phyloP scores from a whole-genome alignment of 2,329 filamentous ascomycete species.

The Penicillium crustosum region DNA sequence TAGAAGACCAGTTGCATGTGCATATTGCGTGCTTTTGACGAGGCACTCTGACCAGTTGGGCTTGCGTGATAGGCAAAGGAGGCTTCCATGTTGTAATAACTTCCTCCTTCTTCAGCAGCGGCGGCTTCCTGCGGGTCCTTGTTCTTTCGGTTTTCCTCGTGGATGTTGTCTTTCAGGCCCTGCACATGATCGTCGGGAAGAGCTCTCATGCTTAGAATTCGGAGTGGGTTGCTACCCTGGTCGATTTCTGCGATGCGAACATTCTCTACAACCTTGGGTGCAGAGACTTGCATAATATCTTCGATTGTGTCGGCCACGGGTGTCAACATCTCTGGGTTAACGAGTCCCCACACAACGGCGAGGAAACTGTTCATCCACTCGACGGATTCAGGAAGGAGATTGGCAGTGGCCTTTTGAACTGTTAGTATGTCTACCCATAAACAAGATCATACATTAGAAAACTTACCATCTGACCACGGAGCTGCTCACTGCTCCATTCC shows the following conservation, averaged over 20 bases:
- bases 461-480: constrained; percentile 71
- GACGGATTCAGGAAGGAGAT: constrained; percentile 88
- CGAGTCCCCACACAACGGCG: constrained; percentile 80
- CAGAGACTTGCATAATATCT: constrained; percentile 95
- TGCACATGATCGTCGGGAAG: constrained; percentile 79
- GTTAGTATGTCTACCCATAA: constrained; percentile 1
- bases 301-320: constrained; percentile 87
- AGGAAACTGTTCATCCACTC: constrained; percentile 95
- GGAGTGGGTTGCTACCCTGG: constrained; percentile 85
- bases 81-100: constrained; percentile 89
- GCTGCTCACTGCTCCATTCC: constrained; percentile 86
- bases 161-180: constrained; percentile 78
- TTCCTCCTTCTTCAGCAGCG: constrained; percentile 84
- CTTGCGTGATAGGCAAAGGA: constrained; percentile 89
- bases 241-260: constrained; percentile 93
- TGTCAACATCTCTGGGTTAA: constrained; percentile 95
- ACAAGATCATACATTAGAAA: background rate
- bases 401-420: constrained; percentile 66
- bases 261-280: constrained; percentile 87
- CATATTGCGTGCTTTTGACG: constrained; percentile 88
- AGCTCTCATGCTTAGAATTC: constrained; percentile 82
- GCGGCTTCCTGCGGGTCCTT: constrained; percentile 86
- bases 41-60: constrained; percentile 67
- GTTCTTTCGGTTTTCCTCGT: constrained; percentile 72
- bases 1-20: constrained; percentile 97